A percentile compares a stretch with the other conserved stretches of the same genome.
Conservation (phyloP, 2,329 filamentous ascomycete species). For the Torrubiella hemipterigena region DNA sequence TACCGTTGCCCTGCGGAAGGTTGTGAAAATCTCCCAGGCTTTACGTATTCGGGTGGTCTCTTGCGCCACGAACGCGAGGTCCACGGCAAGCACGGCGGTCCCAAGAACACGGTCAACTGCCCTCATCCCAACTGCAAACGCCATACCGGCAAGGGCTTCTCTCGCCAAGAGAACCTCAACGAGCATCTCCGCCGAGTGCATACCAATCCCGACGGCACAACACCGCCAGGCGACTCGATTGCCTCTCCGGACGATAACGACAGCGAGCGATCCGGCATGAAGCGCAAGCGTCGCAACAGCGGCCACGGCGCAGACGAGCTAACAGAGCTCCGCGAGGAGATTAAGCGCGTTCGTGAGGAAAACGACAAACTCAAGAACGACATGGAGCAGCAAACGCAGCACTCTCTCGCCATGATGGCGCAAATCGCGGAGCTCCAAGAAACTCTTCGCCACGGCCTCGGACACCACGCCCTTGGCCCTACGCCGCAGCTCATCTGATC, state of each 20-base stretch:
- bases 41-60: slow-evolving; percentile 88
- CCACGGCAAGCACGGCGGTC: slow-evolving; percentile 78
- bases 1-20: slow-evolving; percentile 76
- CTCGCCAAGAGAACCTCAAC: slow-evolving; percentile 83
- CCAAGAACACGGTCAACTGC: slow-evolving; percentile 78
- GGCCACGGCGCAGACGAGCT: slow-evolving; percentile 30
- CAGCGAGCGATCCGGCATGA: slow-evolving; percentile 30
- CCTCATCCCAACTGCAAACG: slow-evolving; percentile 82
- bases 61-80: slow-evolving; percentile 87
- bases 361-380: slow-evolving; percentile 45
- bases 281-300: slow-evolving; percentile 32
- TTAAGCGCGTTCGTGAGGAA: slow-evolving; percentile 55
- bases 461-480: slow-evolving; percentile 18
- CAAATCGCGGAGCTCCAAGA: slow-evolving; percentile 35
- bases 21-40: slow-evolving; percentile 85
- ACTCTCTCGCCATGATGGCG: slow-evolving; percentile 34
- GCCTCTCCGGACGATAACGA: slow-evolving; percentile 34
- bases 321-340: slow-evolving; percentile 46
- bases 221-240: slow-evolving; percentile 19
- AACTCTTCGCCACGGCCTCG: slow-evolving; percentile 23
- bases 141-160: slow-evolving; percentile 79
- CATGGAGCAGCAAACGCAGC: slow-evolving; percentile 34
- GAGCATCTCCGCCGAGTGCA: slow-evolving; percentile 91
- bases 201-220: slow-evolving; percentile 32
- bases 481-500: slow-evolving; percentile 29